Evolutionary conservation across 2,329 filamentous ascomycete genomes (phyloP).

Genomic region (Kalaharituber pfeilii): DNA sequence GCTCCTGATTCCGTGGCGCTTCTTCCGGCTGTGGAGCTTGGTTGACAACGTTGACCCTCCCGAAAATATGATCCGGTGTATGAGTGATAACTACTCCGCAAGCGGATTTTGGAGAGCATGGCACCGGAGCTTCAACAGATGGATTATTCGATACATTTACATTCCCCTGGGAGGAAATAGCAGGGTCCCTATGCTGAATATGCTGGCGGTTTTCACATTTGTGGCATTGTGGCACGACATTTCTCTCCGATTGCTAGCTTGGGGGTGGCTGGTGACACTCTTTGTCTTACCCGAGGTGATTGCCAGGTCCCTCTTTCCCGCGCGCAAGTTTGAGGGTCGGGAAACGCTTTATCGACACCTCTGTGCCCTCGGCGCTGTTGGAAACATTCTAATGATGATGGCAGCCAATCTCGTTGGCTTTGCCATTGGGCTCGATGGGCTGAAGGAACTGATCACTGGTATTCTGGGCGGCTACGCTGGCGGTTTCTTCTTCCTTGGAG

Average conservation of each 20-base stretch:
- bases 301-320: slow-evolving; percentile 54
- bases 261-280: slow-evolving; percentile 90
- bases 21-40: slow-evolving; percentile 93
- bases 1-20: slow-evolving; percentile 88
- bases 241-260: slow-evolving; percentile 71
- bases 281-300: slow-evolving; percentile 84
- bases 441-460: slow-evolving; percentile 37
- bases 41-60: slow-evolving; percentile 83
- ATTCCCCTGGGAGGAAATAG: slow-evolving; percentile 65
- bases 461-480: slow-evolving; percentile 31
- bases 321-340: slow-evolving; percentile 47
- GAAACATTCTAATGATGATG: slow-evolving; percentile 89
- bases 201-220: slow-evolving; percentile 79
- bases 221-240: slow-evolving; percentile 98
- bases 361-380: slow-evolving; percentile 62
- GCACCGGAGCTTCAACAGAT: slow-evolving; percentile 91
- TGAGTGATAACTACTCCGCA: slow-evolving; percentile 84
- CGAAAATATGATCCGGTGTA: slow-evolving; percentile 96
- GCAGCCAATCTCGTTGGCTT: slow-evolving; percentile 87
- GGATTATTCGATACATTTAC: slow-evolving; percentile 86
- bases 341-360: slow-evolving; percentile 63
- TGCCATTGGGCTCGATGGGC: slow-evolving; percentile 73
- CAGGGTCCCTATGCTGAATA: slow-evolving; percentile 50
- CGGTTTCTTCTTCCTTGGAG: slow-evolving; percentile 50
- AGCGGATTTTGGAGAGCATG: slow-evolving; percentile 88